A percentile compares a stretch with the other conserved stretches of the same genome.
Evolutionary conservation across 139 green algal species (phyloP).

Genomic region (Closterium sp.): DNA sequence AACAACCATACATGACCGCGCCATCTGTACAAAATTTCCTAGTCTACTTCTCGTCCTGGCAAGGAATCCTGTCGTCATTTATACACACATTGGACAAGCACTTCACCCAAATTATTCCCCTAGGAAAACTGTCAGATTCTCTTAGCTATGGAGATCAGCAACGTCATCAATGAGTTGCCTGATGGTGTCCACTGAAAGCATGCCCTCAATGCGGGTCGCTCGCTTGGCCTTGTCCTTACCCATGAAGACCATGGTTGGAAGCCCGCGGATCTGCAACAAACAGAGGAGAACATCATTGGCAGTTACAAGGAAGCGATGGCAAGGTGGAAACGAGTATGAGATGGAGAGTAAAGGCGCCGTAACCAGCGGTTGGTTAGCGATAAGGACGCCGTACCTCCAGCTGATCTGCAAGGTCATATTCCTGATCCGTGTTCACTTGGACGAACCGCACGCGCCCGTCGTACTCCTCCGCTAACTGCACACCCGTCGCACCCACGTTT

Average conservation of each 20-base stretch:
- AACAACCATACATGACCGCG: no score
- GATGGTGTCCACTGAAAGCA: constrained; percentile 79
- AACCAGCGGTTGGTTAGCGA: no score
- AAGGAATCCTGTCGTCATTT: no score
- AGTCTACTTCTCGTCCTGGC: no score
- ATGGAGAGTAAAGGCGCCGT: no score
- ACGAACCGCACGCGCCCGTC: constrained; percentile 73
- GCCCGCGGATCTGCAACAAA: constrained; percentile 83
- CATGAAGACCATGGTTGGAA: constrained; percentile 93
- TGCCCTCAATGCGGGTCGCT: constrained; percentile 84
- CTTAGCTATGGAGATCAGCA: background rate
- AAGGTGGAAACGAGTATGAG: background rate
- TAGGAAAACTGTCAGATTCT: background rate
- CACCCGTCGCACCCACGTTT: background rate
- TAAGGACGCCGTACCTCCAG: constrained; percentile 46
- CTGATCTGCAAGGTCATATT: constrained; percentile 71
- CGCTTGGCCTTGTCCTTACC: constrained; percentile 78
- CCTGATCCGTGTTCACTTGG: constrained; percentile 93
- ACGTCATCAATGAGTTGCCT: constrained; percentile 73
- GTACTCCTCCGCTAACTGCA: constrained; percentile 69
- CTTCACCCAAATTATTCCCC: background rate
- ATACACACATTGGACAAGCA: background rate
- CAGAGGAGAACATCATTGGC: background rate
- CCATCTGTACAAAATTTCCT: no score
- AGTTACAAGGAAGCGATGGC: background rate